Percentiles rank a stretch among this genome's conserved stretches.
phyloP scores from a whole-genome alignment of 345 rosid genomes.

The Corchorus olitorius region DNA sequence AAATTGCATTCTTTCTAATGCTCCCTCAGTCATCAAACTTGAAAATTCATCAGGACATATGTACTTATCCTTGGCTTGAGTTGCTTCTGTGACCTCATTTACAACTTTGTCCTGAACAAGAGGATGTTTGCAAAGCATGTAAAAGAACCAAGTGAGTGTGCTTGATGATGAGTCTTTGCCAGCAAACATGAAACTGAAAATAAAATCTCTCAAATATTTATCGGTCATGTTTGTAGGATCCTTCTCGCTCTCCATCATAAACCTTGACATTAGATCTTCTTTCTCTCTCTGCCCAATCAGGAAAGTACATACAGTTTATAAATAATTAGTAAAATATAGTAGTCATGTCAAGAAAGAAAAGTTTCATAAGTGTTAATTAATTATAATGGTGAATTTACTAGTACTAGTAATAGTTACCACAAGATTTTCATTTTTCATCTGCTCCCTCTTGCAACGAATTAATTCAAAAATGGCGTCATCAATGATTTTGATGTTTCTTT shows the following conservation, averaged over 20 bases:
- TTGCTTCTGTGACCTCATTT: constrained; percentile 25
- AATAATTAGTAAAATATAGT: not conserved
- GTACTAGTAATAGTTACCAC: constrained; percentile 13
- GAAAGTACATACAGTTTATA: not conserved
- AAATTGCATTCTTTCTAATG: constrained; percentile 30
- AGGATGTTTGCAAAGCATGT: constrained; percentile 36
- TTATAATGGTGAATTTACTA: not conserved
- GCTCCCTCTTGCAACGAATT: constrained; percentile 22
- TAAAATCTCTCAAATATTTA: constrained; percentile 31
- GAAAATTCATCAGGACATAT: constrained; percentile 21
- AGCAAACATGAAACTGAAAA: constrained; percentile 30
- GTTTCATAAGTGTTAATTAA: not conserved
- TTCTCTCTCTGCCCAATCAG: constrained; percentile 18
- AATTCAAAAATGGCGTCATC: constrained; percentile 27
- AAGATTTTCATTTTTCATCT: not conserved
- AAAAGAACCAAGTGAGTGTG: constrained; percentile 34
- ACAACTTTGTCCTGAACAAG: constrained; percentile 24
- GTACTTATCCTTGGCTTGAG: not conserved
- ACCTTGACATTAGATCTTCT: constrained; percentile 36
- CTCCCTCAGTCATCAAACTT: constrained; percentile 19
- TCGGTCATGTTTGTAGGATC: constrained; percentile 20
- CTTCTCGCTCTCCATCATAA: constrained; percentile 21
- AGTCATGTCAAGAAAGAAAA: not conserved
- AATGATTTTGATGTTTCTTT: constrained; percentile 21
- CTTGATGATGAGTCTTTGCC: constrained; percentile 32